A percentile compares a stretch with the other conserved stretches of the same genome.
Conservation (phyloP, 306 rosid genomes). For the Pueraria montana region DNA sequence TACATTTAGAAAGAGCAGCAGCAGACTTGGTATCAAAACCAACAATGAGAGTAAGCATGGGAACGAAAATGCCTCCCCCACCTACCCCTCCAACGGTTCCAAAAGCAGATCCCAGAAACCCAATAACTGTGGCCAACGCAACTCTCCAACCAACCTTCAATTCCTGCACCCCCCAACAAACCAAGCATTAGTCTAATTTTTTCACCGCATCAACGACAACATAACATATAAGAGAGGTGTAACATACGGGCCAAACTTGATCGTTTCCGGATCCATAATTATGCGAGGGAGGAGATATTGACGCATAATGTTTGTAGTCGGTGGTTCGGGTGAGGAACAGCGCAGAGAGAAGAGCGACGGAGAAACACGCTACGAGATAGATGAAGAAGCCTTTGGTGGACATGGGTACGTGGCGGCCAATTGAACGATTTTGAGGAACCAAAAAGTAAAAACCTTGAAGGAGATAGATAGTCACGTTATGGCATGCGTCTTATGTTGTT, state of each 20-base stretch:
- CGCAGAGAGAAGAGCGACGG: slow-evolving; percentile 62
- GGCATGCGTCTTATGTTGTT: slow-evolving; percentile 2
- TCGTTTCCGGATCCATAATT: slow-evolving; percentile 43
- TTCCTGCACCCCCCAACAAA: slow-evolving; percentile 57
- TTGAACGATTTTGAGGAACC: slow-evolving; percentile 3
- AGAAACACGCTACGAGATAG: slow-evolving; percentile 70
- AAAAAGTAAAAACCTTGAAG: not conserved
- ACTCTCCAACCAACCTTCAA: slow-evolving; percentile 70
- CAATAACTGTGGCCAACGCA: slow-evolving; percentile 71
- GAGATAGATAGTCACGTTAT: slow-evolving; percentile 20
- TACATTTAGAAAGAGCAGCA: slow-evolving; percentile 90
- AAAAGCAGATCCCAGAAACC: slow-evolving; percentile 87
- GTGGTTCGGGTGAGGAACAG: slow-evolving; percentile 50
- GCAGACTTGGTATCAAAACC: slow-evolving; percentile 93
- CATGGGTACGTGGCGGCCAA: slow-evolving; percentile 49
- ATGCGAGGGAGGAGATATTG: slow-evolving; percentile 37
- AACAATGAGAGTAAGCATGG: slow-evolving; percentile 81
- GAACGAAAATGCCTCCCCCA: slow-evolving; percentile 93
- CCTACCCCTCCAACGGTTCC: slow-evolving; percentile 96
- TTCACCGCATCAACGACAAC: not conserved
- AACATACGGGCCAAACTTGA: slow-evolving; percentile 74
- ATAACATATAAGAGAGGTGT: slow-evolving; percentile 1
- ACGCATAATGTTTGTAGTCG: not conserved
- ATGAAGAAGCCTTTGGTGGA: slow-evolving; percentile 62
- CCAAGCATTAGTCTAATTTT: slow-evolving; percentile 24